Percentiles rank a stretch among this genome's conserved stretches.
These are phyloP conservation scores for Mucuna pruriens DNA, from an alignment of 306 rosid species.

Conservation along the genomic window DNA sequence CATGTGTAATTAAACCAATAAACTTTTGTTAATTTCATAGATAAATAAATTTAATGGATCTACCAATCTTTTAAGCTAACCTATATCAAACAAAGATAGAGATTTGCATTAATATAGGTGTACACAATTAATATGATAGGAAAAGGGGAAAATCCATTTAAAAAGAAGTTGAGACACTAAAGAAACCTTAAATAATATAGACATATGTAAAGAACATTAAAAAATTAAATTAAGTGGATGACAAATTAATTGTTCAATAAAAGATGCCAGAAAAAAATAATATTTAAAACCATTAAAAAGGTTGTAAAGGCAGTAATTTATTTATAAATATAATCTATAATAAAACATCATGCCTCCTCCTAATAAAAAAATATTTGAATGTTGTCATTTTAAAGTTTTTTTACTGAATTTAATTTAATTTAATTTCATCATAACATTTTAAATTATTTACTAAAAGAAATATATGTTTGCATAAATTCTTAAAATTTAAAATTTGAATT, in stretches of 20 bases:
- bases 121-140: not conserved
- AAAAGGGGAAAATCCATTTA: not conserved
- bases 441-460: no score
- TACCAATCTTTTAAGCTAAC: not conserved
- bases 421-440: no score
- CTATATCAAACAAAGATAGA: not conserved
- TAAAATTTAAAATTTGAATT: no score
- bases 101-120: not conserved
- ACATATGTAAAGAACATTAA: not conserved
- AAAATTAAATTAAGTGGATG: not conserved
- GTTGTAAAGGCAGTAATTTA: not conserved
- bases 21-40: not conserved
- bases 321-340: no score
- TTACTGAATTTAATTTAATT: no score
- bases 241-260: not conserved
- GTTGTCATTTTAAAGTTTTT: no score
- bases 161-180: not conserved
- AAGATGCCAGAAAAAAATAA: not conserved
- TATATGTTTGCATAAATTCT: no score
- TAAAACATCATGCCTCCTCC: no score
- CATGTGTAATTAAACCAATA: not conserved
- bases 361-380: no score
- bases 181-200: not conserved
- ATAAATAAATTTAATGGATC: no score
- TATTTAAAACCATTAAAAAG: not conserved